A percentile compares a stretch with the other conserved stretches of the same genome.
These are phyloP conservation scores for Passiflora organensis DNA, from an alignment of 345 rosid species.

Conservation along the genomic window DNA sequence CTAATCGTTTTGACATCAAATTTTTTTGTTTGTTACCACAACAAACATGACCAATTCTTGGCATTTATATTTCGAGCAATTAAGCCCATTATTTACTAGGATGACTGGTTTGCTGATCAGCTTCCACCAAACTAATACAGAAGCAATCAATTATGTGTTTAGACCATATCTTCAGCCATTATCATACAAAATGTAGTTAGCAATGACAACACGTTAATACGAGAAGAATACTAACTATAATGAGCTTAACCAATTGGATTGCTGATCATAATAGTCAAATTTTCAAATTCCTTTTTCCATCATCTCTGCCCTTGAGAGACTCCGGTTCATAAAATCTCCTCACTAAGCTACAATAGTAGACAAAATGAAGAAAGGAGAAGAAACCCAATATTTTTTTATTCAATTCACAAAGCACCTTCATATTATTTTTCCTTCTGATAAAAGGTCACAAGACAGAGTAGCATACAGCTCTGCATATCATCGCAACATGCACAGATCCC, in stretches of 20 bases:
- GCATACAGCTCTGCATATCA: slow-evolving; percentile 97
- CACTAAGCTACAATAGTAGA: not conserved
- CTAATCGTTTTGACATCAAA: no score
- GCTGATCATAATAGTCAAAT: not conserved
- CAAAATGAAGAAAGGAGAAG: not conserved
- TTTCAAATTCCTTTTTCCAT: not conserved
- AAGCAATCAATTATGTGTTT: no score
- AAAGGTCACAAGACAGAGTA: slow-evolving; percentile 67
- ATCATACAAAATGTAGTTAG: not conserved
- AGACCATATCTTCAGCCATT: no score
- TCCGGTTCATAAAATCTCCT: not conserved
- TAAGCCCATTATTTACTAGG: no score
- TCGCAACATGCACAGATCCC: slow-evolving; percentile 98
- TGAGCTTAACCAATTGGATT: not conserved
- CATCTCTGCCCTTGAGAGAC: not conserved
- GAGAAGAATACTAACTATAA: not conserved
- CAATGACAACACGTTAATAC: not conserved
- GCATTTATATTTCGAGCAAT: no score
- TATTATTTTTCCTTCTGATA: slow-evolving; percentile 29
- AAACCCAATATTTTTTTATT: not conserved
- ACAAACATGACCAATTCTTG: no score
- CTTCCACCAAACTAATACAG: no score
- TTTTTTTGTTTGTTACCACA: no score
- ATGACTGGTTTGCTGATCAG: no score
- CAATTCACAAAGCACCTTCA: slow-evolving; percentile 58